Evolutionary conservation across 2,329 filamentous ascomycete species (phyloP), one percentile per base, ranked within the genome.

Genomic region (Penicillium sp.): DNA sequence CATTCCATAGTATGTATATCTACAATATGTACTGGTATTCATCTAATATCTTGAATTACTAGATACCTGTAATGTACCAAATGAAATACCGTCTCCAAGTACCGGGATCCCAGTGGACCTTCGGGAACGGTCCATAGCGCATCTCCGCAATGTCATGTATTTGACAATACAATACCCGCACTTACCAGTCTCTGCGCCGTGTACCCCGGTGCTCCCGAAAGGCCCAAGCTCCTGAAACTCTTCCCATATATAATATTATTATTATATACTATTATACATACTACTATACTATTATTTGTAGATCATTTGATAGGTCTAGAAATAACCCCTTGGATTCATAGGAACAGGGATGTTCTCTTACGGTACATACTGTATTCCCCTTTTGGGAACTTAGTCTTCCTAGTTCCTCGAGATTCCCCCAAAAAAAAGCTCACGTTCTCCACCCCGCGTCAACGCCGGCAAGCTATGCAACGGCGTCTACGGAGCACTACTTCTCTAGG

Each of bases 41-140:
- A 12, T 6, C 4, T 19, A 19, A 38, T 38, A 12, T 41, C 38
- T 19, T 25, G 19, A 23, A 41, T 21, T 43, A 25, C 7, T 21
- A 27, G 35, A 25, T 43, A 35, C 36, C 12, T 17, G 31, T 33
- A 33, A 5, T 15, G 5, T 33, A 42, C 23, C 23, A 43, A 35
- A 45, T 33, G 12, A 47, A 51, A 56, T 51, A 59, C 61, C 15
- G 41, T 55, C 61, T 59, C 60, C 60, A 63, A 55, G 56, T 59
- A 66, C 64, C 59, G 55, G 62, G 61, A 60, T 60, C 56, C 41
- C 45, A 58, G 42, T 57, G 61, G 61, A 51, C 49, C 61, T 45
- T 45, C 61, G 61, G 59, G 58, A 61, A 60, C 53, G 60, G 41
- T 50, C 47, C 39, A 55, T 60, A 60, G 49, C 47, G 56, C 53